Percentiles rank a stretch among this genome's conserved stretches.
Conservation (phyloP, 73 alveolate genomes). For the Paramecium sexaurelia region DNA sequence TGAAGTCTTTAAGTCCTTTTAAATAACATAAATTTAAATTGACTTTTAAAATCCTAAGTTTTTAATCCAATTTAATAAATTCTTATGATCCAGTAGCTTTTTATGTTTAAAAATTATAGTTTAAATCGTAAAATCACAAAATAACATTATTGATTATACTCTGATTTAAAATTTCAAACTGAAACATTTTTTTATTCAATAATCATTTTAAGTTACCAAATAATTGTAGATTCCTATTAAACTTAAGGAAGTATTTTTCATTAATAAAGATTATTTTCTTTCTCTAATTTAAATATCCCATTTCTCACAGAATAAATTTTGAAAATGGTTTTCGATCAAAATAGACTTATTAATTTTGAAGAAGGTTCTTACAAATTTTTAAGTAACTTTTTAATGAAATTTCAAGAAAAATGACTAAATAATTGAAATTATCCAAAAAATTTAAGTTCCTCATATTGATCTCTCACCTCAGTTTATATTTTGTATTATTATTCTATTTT, state of each 20-base stretch:
- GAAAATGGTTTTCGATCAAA: constrained; percentile 67
- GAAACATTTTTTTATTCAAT: constrained; percentile 21
- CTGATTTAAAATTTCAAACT: background rate
- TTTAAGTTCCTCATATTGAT: background rate
- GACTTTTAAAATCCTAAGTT: too few relatives aligned
- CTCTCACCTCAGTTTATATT: background rate
- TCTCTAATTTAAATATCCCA: constrained; percentile 67
- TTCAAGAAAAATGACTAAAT: background rate
- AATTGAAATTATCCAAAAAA: background rate
- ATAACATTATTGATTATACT: too few relatives aligned
- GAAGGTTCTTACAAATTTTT: background rate
- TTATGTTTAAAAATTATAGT: too few relatives aligned
- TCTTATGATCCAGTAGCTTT: too few relatives aligned
- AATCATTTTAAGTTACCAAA: constrained; percentile 26
- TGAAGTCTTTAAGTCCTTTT: constrained; percentile 18
- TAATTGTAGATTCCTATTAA: background rate
- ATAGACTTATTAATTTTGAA: constrained; percentile 48
- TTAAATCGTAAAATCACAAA: too few relatives aligned
- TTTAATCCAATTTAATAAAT: too few relatives aligned
- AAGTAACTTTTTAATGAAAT: background rate
- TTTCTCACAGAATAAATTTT: constrained; percentile 57
- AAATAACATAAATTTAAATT: too few relatives aligned
- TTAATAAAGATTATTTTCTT: constrained; percentile 40
- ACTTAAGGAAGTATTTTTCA: background rate
- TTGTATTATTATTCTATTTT: background rate